phyloP scores from a whole-genome alignment of 1,139 yeast species.

The Kluyveromyces marxianus region DNA sequence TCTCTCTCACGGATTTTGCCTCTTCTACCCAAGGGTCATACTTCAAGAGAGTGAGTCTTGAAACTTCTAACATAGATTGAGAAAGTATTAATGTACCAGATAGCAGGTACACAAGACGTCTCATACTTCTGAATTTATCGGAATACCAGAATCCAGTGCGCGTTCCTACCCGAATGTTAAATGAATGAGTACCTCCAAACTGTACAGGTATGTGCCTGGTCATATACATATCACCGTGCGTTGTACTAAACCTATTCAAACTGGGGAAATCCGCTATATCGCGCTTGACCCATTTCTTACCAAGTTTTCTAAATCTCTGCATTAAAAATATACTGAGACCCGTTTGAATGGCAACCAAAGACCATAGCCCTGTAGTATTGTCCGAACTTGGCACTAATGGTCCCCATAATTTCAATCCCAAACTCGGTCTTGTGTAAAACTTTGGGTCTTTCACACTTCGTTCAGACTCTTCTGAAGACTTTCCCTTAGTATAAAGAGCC shows the following conservation, averaged over 20 bases:
- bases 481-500: constrained; percentile 6
- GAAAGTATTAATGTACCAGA: constrained; percentile 25
- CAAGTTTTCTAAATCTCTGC: constrained; percentile 19
- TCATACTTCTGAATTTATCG: constrained; percentile 15
- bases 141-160: constrained; percentile 11
- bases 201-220: constrained; percentile 12
- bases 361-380: constrained; percentile 41
- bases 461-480: constrained; percentile 14
- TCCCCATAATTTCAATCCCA: constrained; percentile 54
- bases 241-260: constrained; percentile 28
- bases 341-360: constrained; percentile 43
- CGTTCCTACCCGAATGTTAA: constrained; percentile 12
- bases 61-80: constrained; percentile 37
- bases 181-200: constrained; percentile 21
- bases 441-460: constrained; percentile 19
- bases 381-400: constrained; percentile 62
- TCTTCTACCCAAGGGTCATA: constrained; percentile 64
- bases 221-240: constrained; percentile 17
- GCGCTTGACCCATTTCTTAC: constrained; percentile 15
- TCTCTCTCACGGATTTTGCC: constrained; percentile 35
- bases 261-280: constrained; percentile 30
- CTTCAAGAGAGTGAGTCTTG: constrained; percentile 40
- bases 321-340: constrained; percentile 35
- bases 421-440: constrained; percentile 40
- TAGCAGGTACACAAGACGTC: constrained; percentile 18